Evolutionary conservation across 1,139 yeast species (phyloP).

Genomic region (Komagataea norvegica): DNA sequence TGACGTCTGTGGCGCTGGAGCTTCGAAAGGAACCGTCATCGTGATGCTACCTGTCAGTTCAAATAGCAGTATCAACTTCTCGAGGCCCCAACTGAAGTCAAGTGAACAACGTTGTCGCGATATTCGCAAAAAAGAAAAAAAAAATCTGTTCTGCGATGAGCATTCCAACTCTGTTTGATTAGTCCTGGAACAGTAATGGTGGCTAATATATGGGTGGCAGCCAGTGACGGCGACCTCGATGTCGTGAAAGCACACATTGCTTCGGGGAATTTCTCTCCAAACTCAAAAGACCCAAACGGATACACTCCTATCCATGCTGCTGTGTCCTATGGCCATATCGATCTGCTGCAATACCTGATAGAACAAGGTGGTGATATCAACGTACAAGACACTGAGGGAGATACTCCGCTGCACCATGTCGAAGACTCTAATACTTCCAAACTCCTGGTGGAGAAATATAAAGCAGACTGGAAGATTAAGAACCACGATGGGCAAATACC

Average conservation of each 20-base stretch:
- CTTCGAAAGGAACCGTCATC: conserved; percentile 7
- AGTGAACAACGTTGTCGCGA: no score
- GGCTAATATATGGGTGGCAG: conserved; percentile 89
- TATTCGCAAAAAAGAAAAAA: background rate
- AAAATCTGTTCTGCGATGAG: conserved; percentile 4
- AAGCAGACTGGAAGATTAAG: conserved; percentile 58
- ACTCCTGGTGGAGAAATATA: conserved; percentile 55
- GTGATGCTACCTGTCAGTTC: background rate
- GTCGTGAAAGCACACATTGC: conserved; percentile 53
- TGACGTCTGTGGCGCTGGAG: conserved; percentile 7
- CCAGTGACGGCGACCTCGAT: conserved; percentile 72
- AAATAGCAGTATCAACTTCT: background rate
- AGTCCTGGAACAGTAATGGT: conserved; percentile 32
- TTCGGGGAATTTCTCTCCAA: conserved; percentile 52
- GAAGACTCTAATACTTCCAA: conserved; percentile 68
- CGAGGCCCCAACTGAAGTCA: no score
- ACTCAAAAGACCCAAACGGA: conserved; percentile 84
- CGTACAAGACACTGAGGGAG: conserved; percentile 84
- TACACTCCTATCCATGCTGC: conserved; percentile 97
- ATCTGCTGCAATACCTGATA: conserved; percentile 56
- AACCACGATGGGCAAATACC: conserved; percentile 75
- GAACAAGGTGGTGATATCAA: conserved; percentile 72
- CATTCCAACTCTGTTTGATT: no score
- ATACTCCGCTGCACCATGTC: conserved; percentile 89
- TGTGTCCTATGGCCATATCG: conserved; percentile 82